These are phyloP conservation scores for Aspergillus baeticus DNA, from an alignment of 495 filamentous ascomycete genomes.

Conservation along the genomic window DNA sequence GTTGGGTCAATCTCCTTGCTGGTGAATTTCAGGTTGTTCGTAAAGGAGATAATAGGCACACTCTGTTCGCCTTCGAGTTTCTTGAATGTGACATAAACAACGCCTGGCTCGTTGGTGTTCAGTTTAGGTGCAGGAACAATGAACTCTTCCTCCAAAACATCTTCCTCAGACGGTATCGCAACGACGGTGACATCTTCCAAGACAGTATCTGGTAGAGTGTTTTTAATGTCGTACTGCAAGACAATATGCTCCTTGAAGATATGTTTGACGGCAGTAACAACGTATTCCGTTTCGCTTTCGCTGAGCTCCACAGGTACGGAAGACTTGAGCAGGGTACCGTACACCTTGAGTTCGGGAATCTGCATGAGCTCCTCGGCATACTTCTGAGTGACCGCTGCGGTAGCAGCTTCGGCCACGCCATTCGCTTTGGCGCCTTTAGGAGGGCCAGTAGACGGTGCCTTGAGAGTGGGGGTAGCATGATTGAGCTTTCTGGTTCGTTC, in stretches of 20 bases:
- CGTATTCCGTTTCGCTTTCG: conserved; percentile 96
- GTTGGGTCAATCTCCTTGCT: conserved; percentile 96
- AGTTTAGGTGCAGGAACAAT: conserved; percentile 86
- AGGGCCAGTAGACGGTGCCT: conserved; percentile 81
- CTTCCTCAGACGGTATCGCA: conserved; percentile 79
- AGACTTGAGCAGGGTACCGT: conserved; percentile 87
- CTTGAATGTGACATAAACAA: conserved; percentile 93
- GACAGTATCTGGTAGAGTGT: conserved; percentile 87
- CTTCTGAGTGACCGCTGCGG: conserved; percentile 77
- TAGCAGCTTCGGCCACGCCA: conserved; percentile 71
- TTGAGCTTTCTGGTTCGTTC: conserved; percentile 96
- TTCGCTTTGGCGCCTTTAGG: conserved; percentile 63
- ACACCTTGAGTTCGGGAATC: conserved; percentile 85
- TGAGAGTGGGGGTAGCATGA: conserved; percentile 87
- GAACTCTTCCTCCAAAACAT: conserved; percentile 81
- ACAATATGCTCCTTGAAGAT: conserved; percentile 97
- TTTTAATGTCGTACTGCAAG: conserved; percentile 96
- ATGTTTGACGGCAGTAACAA: conserved; percentile 90
- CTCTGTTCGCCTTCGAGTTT: conserved; percentile 66
- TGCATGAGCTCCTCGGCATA: conserved; percentile 82
- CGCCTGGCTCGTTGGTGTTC: conserved; percentile 77
- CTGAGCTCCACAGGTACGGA: conserved; percentile 84
- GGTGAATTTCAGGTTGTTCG: conserved; percentile 93
- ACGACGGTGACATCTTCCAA: conserved; percentile 88
- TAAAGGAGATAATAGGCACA: conserved; percentile 76